Evolutionary conservation across 345 rosid genomes (phyloP), one percentile per base, ranked within the genome.

Genomic region (Linum trigynum): DNA sequence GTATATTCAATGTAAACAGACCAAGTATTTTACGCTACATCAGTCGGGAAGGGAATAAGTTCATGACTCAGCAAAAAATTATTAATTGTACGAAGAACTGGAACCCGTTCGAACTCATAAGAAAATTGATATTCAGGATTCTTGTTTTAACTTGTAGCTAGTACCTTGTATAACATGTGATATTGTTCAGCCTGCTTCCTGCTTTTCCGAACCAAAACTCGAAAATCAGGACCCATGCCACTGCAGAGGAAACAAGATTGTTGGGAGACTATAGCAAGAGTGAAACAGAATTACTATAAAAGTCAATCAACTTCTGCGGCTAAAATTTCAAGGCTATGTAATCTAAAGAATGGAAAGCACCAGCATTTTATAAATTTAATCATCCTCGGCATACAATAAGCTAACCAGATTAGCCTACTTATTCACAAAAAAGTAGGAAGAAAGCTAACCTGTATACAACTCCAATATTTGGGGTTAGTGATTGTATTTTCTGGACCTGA

Each of bases 191-290:
- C 92, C 71, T 88, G 97, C 74, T 91, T 89, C 89, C 95, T 82
- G 68, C 98, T 92, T 77, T 92, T 92, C 71, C 92, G 82, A 72
- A 92, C 98, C 67, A 92, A 77, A 70, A 92, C 98, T 73, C 95
- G 81, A 60, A 89, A 92, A 77, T 89, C 98, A 65, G 96, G 96
- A 64, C 98, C 98, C 95, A 92, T 92, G 55, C 98, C 95, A 83
- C 98, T 92, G 82, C 72, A 79, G 40, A 38, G 51, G 51, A 45
- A 45, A 45, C 2, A 45, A 45, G 7, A 9, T 7, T 45, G 51
- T 45, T 3, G 51, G 1, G 12, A 45, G 51, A 7, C 51, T 23
- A 23, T 23, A 23, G 32, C 32, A 23, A 23, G 32, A 23, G 51
- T 45, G 11, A 45, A 45, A 7, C 10, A 23, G 10, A 45, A 45